Conservation (phyloP, 345 rosid species). For the Populus tremula region DNA sequence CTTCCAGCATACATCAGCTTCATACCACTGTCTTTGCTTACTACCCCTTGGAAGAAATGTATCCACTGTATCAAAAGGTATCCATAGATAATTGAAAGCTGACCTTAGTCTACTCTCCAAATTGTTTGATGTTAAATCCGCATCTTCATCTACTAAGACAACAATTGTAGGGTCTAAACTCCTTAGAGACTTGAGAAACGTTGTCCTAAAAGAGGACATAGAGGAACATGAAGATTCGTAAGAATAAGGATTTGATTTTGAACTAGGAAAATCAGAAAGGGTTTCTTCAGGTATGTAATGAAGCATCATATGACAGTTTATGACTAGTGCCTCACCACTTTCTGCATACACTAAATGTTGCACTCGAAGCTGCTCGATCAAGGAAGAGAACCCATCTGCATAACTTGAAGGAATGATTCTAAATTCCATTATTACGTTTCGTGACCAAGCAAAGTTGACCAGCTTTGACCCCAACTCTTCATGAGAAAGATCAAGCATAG, state of each 20-base stretch:
- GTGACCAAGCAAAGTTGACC: constrained; percentile 64
- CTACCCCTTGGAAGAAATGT: constrained; percentile 68
- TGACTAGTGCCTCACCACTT: constrained; percentile 57
- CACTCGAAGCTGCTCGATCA: constrained; percentile 56
- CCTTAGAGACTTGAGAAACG: constrained; percentile 60
- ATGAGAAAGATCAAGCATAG: constrained; percentile 56
- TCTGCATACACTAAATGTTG: constrained; percentile 49
- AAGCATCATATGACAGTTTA: constrained; percentile 89
- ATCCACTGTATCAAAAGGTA: constrained; percentile 80
- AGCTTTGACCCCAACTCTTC: constrained; percentile 68
- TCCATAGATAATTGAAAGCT: constrained; percentile 81
- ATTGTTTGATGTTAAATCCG: constrained; percentile 63
- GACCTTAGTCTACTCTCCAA: constrained; percentile 59
- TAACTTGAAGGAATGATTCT: constrained; percentile 50
- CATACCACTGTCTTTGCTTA: constrained; percentile 79
- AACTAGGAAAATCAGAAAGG: constrained; percentile 11
- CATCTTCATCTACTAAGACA: constrained; percentile 76
- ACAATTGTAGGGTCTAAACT: constrained; percentile 65
- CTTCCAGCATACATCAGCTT: constrained; percentile 71
- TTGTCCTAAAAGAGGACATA: constrained; percentile 34
- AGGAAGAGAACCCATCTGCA: constrained; percentile 61
- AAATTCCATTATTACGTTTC: constrained; percentile 65
- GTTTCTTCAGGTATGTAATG: constrained; percentile 75
- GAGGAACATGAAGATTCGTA: constrained; percentile 26
- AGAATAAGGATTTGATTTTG: constrained; percentile 18